Conservation (phyloP, 257 asterid species). For the Solanum etuberosum region DNA sequence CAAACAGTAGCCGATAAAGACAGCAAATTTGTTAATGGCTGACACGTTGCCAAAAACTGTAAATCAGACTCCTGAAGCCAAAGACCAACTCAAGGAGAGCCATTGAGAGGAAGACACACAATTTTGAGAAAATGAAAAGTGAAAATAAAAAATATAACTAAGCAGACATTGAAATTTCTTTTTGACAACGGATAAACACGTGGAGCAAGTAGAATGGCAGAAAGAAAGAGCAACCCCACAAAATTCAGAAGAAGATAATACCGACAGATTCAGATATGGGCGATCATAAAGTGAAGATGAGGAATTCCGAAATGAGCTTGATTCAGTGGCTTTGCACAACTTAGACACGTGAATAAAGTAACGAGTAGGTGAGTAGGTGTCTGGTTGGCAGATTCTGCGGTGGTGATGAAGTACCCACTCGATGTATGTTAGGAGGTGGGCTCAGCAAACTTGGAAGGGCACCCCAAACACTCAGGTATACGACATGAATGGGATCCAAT, state of each 20-base stretch:
- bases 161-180: background rate
- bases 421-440: background rate
- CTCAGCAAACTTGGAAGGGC: background rate
- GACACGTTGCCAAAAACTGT: background rate
- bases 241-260: background rate
- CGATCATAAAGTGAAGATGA: no score
- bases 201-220: background rate
- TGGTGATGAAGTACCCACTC: background rate
- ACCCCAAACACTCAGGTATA: background rate
- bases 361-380: background rate
- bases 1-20: background rate
- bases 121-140: background rate
- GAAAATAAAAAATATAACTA: no score
- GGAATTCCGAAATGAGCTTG: background rate
- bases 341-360: background rate
- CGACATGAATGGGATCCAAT: background rate
- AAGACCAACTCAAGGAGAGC: background rate
- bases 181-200: background rate
- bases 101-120: background rate
- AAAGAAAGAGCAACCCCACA: background rate
- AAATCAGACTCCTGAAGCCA: background rate
- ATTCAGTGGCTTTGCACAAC: background rate
- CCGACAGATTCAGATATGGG: no score
- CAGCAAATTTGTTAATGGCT: background rate
- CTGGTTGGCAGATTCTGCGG: background rate